Percentiles rank a stretch among this genome's conserved stretches.
phyloP scores from a whole-genome alignment of 148 eudicot species.

The Rhododendron vialii region DNA sequence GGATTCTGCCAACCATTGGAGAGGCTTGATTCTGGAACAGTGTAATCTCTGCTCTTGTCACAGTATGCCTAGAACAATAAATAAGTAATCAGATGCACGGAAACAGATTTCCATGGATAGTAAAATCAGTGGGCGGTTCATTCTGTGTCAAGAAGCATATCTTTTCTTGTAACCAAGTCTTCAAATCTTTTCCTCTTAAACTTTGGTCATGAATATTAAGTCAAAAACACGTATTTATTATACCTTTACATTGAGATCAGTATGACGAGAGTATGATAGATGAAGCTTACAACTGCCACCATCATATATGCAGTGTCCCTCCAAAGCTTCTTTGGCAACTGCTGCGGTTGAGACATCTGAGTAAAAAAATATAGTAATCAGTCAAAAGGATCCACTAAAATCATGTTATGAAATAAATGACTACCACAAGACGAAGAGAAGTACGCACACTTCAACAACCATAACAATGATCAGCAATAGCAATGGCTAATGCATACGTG shows the following conservation, averaged over 20 bases:
- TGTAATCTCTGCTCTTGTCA: conserved; percentile 80
- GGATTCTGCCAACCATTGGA: conserved; percentile 43
- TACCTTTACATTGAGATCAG: conserved; percentile 95
- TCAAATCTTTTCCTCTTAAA: background rate
- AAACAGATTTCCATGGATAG: background rate
- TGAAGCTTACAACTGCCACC: conserved; percentile 98
- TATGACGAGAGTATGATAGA: conserved; percentile 92
- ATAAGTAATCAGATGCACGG: conserved; percentile 3
- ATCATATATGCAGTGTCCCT: conserved; percentile 94
- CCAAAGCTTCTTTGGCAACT: conserved; percentile 68
- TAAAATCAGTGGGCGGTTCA: background rate
- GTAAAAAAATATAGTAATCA: background rate
- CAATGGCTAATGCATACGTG: background rate
- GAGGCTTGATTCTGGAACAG: conserved; percentile 31
- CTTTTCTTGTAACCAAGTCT: conserved; percentile 10
- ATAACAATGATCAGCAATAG: background rate
- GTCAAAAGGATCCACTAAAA: background rate
- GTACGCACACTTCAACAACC: background rate
- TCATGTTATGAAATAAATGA: background rate
- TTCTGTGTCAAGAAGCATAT: conserved; percentile 30
- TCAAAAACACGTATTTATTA: conserved; percentile 28
- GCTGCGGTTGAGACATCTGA: conserved; percentile 64
- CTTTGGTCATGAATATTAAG: conserved; percentile 21
- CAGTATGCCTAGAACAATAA: conserved; percentile 43
- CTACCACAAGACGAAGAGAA: background rate